phyloP scores from a whole-genome alignment of 805 yeast genomes.

The Diddensiella transvaalensis region DNA sequence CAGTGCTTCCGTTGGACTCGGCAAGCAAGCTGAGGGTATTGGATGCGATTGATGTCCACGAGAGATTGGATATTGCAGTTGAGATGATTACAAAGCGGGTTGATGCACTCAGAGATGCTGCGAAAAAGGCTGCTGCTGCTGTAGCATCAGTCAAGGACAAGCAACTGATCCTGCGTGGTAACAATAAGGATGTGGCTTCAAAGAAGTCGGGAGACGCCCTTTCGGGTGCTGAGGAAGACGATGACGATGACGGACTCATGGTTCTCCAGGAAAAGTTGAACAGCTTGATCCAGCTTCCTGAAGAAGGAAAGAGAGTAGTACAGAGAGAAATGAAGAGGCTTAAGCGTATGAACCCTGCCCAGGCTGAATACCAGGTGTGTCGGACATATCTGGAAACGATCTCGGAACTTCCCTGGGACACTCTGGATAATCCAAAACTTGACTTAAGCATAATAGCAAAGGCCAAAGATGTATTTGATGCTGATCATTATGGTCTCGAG shows the following conservation, averaged over 20 bases:
- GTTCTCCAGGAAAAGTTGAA: slow-evolving; percentile 29
- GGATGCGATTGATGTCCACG: slow-evolving; percentile 25
- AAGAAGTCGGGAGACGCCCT: background rate
- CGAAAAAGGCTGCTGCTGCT: slow-evolving; percentile 10
- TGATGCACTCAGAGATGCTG: slow-evolving; percentile 12
- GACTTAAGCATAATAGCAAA: slow-evolving; percentile 40
- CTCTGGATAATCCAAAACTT: slow-evolving; percentile 25
- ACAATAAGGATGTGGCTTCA: slow-evolving; percentile 27
- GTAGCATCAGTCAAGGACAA: slow-evolving; percentile 2
- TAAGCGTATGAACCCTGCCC: slow-evolving; percentile 38
- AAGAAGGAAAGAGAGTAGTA: slow-evolving; percentile 36
- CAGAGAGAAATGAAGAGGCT: slow-evolving; percentile 37
- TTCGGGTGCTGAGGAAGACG: slow-evolving; percentile 20
- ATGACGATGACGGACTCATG: slow-evolving; percentile 36
- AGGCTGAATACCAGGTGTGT: slow-evolving; percentile 41
- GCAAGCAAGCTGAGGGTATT: slow-evolving; percentile 31
- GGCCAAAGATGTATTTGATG: slow-evolving; percentile 58
- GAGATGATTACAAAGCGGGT: slow-evolving; percentile 15
- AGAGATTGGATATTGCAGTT: slow-evolving; percentile 28
- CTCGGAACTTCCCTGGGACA: slow-evolving; percentile 39
- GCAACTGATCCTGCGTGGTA: slow-evolving; percentile 19
- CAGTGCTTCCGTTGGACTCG: slow-evolving; percentile 33
- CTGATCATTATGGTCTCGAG: slow-evolving; percentile 76
- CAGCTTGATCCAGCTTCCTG: slow-evolving; percentile 26
- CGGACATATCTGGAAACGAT: slow-evolving; percentile 40